phyloP scores from a whole-genome alignment of 108 stramenopile species.

The Cylindrotheca fusiformis region DNA sequence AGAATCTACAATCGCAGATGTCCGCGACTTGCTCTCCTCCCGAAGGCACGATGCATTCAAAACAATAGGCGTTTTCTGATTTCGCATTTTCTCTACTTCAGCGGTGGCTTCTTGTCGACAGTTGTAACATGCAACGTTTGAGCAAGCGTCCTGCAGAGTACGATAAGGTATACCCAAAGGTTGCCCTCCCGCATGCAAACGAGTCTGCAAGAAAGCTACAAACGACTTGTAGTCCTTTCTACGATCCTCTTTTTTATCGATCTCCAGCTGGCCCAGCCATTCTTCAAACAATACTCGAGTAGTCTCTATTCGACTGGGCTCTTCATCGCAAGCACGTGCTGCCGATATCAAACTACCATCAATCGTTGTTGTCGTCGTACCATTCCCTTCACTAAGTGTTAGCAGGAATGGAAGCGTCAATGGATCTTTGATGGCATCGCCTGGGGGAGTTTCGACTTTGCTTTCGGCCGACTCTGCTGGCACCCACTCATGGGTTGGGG shows the following conservation, averaged over 20 bases:
- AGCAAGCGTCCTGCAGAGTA: constrained; percentile 1
- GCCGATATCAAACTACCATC: constrained; percentile 7
- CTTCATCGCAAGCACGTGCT: neutral
- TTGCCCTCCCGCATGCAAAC: neutral
- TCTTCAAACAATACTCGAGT: constrained; percentile 20
- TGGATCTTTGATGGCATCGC: constrained; percentile 28
- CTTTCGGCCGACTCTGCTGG: constrained; percentile 1
- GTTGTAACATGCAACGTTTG: constrained; percentile 6
- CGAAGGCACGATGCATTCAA: constrained; percentile 15
- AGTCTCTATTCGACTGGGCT: constrained; percentile 9
- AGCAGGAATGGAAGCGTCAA: constrained; percentile 15
- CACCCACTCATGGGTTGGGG: constrained; percentile 19
- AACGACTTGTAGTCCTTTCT: constrained; percentile 21
- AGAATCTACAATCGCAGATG: constrained; percentile 13
- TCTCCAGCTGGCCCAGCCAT: constrained; percentile 20
- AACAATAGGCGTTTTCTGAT: neutral
- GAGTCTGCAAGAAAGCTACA: constrained; percentile 15
- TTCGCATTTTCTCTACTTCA: constrained; percentile 8
- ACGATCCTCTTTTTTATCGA: neutral
- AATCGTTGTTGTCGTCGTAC: constrained; percentile 5
- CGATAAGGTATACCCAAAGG: constrained; percentile 9
- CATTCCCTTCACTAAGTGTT: neutral
- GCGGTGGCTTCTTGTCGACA: constrained; percentile 19
- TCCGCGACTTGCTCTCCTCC: neutral
- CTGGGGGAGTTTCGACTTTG: constrained; percentile 11